phyloP scores from a whole-genome alignment of 352 stramenopile species.

The Pythium angustatum region DNA sequence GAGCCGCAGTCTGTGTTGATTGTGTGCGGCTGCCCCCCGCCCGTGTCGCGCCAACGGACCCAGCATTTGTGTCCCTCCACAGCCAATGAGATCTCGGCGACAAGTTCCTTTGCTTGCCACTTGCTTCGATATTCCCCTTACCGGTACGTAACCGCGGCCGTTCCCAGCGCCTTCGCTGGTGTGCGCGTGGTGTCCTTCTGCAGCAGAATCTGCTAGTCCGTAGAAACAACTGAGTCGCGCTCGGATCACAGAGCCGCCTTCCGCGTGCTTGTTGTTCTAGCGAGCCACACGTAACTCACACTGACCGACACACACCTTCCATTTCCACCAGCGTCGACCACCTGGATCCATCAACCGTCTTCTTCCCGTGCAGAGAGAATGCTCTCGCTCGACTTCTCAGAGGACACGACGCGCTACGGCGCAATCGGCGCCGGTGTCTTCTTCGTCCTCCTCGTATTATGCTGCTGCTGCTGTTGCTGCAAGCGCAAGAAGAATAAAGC shows the following conservation, averaged over 20 bases:
- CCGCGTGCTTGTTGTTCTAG: too few species aligned
- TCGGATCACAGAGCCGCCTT: too few species aligned
- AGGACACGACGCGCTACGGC: conserved; percentile 18
- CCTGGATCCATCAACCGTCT: too few species aligned
- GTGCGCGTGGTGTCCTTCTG: background rate
- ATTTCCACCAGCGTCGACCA: background rate
- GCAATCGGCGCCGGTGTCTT: conserved; percentile 10
- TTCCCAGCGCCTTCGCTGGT: background rate
- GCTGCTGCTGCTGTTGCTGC: conserved; percentile 17
- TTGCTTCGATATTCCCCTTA: background rate
- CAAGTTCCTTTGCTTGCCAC: too few species aligned
- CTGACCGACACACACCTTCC: background rate
- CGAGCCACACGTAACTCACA: background rate
- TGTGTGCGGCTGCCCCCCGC: background rate
- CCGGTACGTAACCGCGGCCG: too few species aligned
- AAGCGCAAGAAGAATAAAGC: conserved; percentile 4
- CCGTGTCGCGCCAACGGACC: background rate
- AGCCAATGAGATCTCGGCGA: background rate
- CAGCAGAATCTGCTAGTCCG: background rate
- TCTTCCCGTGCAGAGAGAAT: background rate
- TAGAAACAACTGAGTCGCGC: too few species aligned
- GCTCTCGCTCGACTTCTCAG: conserved; percentile 16
- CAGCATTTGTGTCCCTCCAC: background rate
- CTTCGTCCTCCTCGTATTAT: conserved; percentile 7
- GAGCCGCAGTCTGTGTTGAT: conserved; percentile 3